phyloP scores from a whole-genome alignment of 257 asterid genomes.

The Sherardia arvensis region DNA sequence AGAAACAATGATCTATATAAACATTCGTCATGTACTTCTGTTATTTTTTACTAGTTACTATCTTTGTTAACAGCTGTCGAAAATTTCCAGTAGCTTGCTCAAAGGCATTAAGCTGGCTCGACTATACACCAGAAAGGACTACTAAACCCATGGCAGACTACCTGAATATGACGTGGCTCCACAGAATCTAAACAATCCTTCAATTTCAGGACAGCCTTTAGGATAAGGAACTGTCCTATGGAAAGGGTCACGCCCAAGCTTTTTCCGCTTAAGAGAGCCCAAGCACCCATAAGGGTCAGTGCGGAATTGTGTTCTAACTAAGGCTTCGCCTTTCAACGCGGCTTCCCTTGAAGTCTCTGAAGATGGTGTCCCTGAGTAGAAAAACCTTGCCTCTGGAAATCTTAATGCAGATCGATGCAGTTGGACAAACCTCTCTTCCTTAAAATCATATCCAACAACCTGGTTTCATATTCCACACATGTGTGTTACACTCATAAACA shows the following conservation, averaged over 20 bases:
- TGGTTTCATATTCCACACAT: conserved; percentile 12
- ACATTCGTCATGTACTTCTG: background rate
- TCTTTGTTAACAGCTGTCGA: background rate
- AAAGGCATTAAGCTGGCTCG: background rate
- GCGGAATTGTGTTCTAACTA: conserved; percentile 61
- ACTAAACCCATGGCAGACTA: conserved; percentile 61
- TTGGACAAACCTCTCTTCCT: conserved; percentile 81
- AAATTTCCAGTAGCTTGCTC: background rate
- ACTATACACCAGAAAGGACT: conserved; percentile 1
- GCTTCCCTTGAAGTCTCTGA: conserved; percentile 64
- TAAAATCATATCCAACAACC: conserved; percentile 90
- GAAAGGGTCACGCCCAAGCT: conserved; percentile 78
- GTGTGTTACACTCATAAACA: background rate
- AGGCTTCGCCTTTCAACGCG: conserved; percentile 82
- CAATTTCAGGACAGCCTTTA: conserved; percentile 85
- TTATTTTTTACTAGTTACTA: background rate
- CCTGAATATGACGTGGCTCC: conserved; percentile 63
- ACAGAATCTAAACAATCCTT: conserved; percentile 70
- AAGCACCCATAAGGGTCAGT: conserved; percentile 85
- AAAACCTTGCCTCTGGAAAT: conserved; percentile 60
- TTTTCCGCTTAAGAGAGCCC: conserved; percentile 64
- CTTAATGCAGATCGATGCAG: conserved; percentile 70
- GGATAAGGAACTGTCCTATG: conserved; percentile 93
- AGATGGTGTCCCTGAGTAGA: conserved; percentile 78
- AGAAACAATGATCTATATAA: background rate